Base-by-base conservation (phyloP, 441 rosid species). In the Raphanus hybrid region DNA sequence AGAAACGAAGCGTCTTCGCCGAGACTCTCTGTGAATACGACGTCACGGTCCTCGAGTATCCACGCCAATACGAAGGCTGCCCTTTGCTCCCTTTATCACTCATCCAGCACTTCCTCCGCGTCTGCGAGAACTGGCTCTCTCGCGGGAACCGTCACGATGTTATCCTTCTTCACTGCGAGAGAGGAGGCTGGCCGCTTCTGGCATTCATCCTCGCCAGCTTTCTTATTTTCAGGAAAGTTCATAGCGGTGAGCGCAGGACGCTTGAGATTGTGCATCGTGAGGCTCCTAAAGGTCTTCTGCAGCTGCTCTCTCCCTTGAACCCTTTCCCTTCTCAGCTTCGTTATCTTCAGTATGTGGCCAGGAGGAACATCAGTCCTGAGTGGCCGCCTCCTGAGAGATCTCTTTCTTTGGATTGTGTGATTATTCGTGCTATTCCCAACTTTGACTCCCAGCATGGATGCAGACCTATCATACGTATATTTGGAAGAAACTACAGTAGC, bases 351-450 rank as follows among this genome's bases (percentile, higher is more conserved):
- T 95, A 91, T 83, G 92, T 95, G 8, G 89, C 96, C 2, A 88
- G 98, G 82, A 90, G 97, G 76, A 91, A 90, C 70, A 87, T 91
- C 77, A 81, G 85, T 75, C 87, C 98, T 3, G 97, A 93, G 76
- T 93, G 99, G 99, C 99, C 98, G 26, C 99, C 99, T 83, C 93
- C 95, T 27, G 99, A 91, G 80, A 85, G 97, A 63, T 90, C 91
- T 8, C 93, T 95, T 76, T 93, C 99, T 82, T 77, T 95, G 81
- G 98, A 95, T 80, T 95, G 99, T 52, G 52, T 93, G 68, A 91
- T 95, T 83, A 83, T 95, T 85, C 88, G 98, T 79, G 87, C 85
- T 77, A 86, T 95, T 80, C 99, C 99, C 9, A 90, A 91, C 81
- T 91, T 89, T 80, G 97, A 93, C 82, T 78, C 88, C 1, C 96